Base-by-base conservation (phyloP, 2,329 filamentous ascomycete species). In the Beauveria bassiana region DNA sequence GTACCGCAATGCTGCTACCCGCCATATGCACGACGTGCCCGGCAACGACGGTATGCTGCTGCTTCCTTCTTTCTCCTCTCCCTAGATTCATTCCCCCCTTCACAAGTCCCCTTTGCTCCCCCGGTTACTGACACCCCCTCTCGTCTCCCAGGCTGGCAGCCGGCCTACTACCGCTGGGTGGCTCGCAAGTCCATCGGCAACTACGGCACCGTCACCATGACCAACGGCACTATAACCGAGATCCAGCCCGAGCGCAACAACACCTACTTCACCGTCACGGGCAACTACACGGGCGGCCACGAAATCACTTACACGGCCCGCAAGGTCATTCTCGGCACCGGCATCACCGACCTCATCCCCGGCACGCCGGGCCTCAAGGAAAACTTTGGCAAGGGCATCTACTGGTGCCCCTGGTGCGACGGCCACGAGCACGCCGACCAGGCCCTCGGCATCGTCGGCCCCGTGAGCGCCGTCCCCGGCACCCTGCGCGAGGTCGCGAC, bases 381-480 rank as follows among this genome's bases (percentile, higher is more conserved):
- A 60, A 80, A 78, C 66, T 87, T 81, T 78, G 83, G 82, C 54
- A 76, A 81, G 62, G 85, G 84, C 6, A 79, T 86, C 57, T 86
- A 74, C 72, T 86, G 84, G 82, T 87, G 84, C 60, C 83, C 83
- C 0, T 87, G 84, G 84, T 87, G 84, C 64, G 84, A 87, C 67
- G 84, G 84, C 14, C 76, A 81, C 64, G 84, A 87, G 70, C 83
- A 86, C 68, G 80, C 79, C 0, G 82, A 86, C 67, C 83, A 86
- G 64, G 62, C 77, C 0, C 75, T 87, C 1, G 83, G 84, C 1
- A 74, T 87, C 40, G 68, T 87, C 0, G 78, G 75, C 1, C 64
- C 73, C 1, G 69, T 86, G 0, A 66, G 73, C 1, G 84, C 88
- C 49, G 75, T 86, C 64, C 81, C 89, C 31, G 86, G 95, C 70